Evolutionary conservation across 2,329 filamentous ascomycete genomes (phyloP).

Genomic region (Colletotrichum limetticola): DNA sequence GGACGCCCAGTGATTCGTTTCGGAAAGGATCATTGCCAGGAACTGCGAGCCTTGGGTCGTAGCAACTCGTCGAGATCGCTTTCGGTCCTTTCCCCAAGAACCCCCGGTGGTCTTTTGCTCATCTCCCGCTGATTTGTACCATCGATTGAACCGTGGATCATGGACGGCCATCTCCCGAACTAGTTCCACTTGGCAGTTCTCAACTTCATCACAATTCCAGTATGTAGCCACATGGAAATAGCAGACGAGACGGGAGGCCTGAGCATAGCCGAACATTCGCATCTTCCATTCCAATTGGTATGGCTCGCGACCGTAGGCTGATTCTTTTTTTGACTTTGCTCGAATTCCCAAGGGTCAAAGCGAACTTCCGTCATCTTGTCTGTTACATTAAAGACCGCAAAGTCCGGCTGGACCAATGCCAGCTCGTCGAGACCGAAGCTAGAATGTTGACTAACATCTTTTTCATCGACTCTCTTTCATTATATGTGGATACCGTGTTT

Average conservation of each 20-base stretch:
- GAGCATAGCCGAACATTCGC: neutral
- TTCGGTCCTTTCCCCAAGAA: neutral
- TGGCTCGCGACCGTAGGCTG: neutral
- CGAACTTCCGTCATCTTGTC: neutral
- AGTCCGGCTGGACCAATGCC: neutral
- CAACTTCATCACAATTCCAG: neutral
- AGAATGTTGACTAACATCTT: neutral
- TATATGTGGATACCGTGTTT: neutral
- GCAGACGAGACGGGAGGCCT: neutral
- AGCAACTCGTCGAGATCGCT: neutral
- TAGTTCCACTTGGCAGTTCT: neutral
- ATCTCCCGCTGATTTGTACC: constrained; percentile 4
- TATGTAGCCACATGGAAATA: neutral
- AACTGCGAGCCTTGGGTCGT: neutral
- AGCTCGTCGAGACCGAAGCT: neutral
- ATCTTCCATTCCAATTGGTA: neutral
- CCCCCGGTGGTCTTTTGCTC: neutral
- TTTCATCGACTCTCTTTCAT: neutral
- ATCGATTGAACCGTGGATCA: neutral
- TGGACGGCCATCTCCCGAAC: neutral
- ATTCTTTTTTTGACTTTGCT: neutral
- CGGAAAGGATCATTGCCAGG: neutral
- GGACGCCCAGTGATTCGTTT: neutral
- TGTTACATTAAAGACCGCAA: neutral
- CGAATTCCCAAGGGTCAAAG: neutral